These are phyloP conservation scores for Cryptomeria japonica DNA, from an alignment of 75 land plant genomes.

Conservation along the genomic window DNA sequence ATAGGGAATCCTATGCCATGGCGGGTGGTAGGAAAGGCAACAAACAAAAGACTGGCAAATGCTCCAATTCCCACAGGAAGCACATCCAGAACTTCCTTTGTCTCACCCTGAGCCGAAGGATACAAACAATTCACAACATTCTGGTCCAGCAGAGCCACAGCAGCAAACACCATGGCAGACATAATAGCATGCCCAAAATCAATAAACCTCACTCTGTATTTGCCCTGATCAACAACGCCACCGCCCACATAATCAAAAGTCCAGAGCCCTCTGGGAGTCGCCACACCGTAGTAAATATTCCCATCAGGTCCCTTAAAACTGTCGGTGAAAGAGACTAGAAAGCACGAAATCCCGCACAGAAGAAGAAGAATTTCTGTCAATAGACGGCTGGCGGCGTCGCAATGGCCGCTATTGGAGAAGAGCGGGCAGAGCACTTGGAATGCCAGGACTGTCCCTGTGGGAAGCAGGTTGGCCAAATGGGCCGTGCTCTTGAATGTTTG, in stretches of 20 bases:
- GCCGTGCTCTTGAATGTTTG: constrained; percentile 54
- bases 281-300: constrained; percentile 49
- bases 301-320: constrained; percentile 20
- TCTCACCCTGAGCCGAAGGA: constrained; percentile 7
- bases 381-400: constrained; percentile 13
- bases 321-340: constrained; percentile 33
- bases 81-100: constrained; percentile 12
- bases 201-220: constrained; percentile 35
- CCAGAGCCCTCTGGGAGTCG: constrained; percentile 61
- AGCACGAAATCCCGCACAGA: constrained; percentile 30
- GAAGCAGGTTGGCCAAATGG: constrained; percentile 66
- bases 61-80: constrained; percentile 19
- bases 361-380: constrained; percentile 22
- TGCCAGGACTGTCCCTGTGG: constrained; percentile 67
- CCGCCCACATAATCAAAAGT: constrained; percentile 19
- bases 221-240: constrained; percentile 21
- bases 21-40: constrained; percentile 22
- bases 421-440: constrained; percentile 63
- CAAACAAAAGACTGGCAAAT: constrained; percentile 13
- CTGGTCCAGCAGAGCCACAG: constrained; percentile 20
- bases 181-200: constrained; percentile 57
- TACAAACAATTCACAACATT: constrained; percentile 29
- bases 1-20: constrained; percentile 27
- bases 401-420: constrained; percentile 53
- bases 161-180: constrained; percentile 17